These are phyloP conservation scores for Saccharomycopsis sp. DNA, from an alignment of 805 yeast species.

Conservation along the genomic window DNA sequence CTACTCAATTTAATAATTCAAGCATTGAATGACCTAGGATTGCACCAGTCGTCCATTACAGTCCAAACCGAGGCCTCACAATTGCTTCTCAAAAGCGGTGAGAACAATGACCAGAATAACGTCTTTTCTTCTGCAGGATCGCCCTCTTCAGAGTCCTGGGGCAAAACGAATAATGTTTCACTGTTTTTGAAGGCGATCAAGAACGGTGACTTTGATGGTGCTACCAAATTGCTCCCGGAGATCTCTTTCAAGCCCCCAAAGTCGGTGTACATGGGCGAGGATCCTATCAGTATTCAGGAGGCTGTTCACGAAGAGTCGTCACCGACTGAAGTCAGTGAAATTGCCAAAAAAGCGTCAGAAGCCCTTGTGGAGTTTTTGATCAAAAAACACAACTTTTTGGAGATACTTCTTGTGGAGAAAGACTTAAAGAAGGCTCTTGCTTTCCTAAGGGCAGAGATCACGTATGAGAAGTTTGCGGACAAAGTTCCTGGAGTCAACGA, in stretches of 20 bases:
- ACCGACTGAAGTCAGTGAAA: neutral
- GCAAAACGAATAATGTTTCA: constrained; percentile 33
- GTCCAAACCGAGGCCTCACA: constrained; percentile 34
- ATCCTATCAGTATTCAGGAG: constrained; percentile 16
- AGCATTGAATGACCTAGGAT: constrained; percentile 44
- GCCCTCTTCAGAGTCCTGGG: constrained; percentile 29
- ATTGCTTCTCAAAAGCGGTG: constrained; percentile 15
- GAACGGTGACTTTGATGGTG: constrained; percentile 37
- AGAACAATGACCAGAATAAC: neutral
- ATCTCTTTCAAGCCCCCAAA: constrained; percentile 5
- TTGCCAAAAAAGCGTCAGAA: neutral
- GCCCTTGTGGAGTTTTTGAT: constrained; percentile 27
- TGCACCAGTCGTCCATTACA: constrained; percentile 31
- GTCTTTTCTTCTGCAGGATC: constrained; percentile 27
- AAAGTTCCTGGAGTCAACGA: constrained; percentile 23
- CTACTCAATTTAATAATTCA: constrained; percentile 45
- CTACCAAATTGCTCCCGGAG: constrained; percentile 27
- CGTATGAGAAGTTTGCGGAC: constrained; percentile 24
- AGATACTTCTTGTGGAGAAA: constrained; percentile 30
- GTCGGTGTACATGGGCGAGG: constrained; percentile 24
- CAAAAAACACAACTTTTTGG: constrained; percentile 37
- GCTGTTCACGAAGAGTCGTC: neutral
- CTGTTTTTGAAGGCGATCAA: constrained; percentile 33
- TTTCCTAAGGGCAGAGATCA: constrained; percentile 33
- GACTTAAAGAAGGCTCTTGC: constrained; percentile 31